Base-by-base conservation (phyloP, 176 grass and related monocot genomes). In the Oropetium thomaeum region DNA sequence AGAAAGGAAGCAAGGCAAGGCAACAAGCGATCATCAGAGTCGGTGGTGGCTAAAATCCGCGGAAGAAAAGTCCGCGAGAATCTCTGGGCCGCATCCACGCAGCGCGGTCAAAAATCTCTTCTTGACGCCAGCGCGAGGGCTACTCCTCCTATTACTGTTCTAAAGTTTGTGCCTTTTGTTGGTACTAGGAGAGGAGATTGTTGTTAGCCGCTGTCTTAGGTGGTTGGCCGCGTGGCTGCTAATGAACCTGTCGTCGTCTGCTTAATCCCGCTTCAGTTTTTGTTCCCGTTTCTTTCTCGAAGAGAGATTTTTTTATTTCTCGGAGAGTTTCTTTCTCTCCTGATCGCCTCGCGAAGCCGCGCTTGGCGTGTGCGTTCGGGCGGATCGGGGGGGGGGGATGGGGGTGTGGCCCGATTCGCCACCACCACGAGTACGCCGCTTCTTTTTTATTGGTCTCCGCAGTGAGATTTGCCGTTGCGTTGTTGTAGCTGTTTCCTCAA, bases 371-470 rank as follows among this genome's bases (percentile, higher is more conserved):
- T 41, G 52, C 19, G 51, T 67, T 79, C 17, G 81, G 60, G 58
- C 81, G 65, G 82, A 89, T 81, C 60, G 72, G 78, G 87, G 78
- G 85, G 76, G 71, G 59, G 67, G 67, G 87, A 82, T 89, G 76
- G 71, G 59, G 67, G 67, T 63, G 57, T 82, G 73, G 73, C 59
- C 73, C 78, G 76, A 89, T 89, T 82, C 82, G 60, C 65, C 71
- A 67, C 79, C 79, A 69, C 73, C 59, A 73, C 85, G 52, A 33
- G 42, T 51, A 76, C 71, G 67, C 44, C 37, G 41, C 74, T 55
- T 58, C 83, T 77, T 83, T 82, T 86, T 79, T 86, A 74, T 86
- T 90, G 79, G 79, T 75, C 78, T 74, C 43, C 70, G 74, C 69
- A 65, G 79, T 75, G 55, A 63, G 82, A 89, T 90, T 86, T 83